These are phyloP conservation scores for Candida buenavistaensis DNA, from an alignment of 1,139 yeast genomes.

Conservation along the genomic window DNA sequence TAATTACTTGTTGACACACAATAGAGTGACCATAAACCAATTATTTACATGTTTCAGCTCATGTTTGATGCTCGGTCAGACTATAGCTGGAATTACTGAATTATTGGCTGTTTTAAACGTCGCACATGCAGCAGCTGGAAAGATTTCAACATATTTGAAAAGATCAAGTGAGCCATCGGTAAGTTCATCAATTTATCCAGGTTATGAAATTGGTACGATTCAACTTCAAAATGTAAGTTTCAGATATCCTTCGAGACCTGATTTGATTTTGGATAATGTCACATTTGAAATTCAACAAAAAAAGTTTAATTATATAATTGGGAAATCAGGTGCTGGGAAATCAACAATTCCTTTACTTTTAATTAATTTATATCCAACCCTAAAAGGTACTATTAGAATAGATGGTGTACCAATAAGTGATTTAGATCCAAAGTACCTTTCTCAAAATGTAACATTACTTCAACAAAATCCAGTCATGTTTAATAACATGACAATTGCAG, in stretches of 20 bases:
- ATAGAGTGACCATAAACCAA: slow-evolving; percentile 53
- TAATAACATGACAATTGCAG: slow-evolving; percentile 54
- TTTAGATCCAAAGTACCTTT: slow-evolving; percentile 53
- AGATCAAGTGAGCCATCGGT: slow-evolving; percentile 2
- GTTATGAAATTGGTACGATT: slow-evolving; percentile 44
- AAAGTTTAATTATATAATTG: slow-evolving; percentile 63
- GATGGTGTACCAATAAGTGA: slow-evolving; percentile 51
- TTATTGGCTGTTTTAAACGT: slow-evolving; percentile 59
- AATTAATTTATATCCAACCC: slow-evolving; percentile 53
- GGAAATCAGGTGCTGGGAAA: slow-evolving; percentile 90
- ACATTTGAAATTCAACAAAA: slow-evolving; percentile 46
- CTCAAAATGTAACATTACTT: slow-evolving; percentile 65
- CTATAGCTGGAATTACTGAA: slow-evolving; percentile 51
- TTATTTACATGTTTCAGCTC: slow-evolving; percentile 84
- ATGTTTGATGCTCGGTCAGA: slow-evolving; percentile 67
- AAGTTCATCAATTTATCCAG: slow-evolving; percentile 21
- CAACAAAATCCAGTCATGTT: slow-evolving; percentile 72
- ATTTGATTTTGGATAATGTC: slow-evolving; percentile 46
- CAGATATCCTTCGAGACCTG: slow-evolving; percentile 58
- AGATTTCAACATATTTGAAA: slow-evolving; percentile 21
- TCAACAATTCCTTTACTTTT: slow-evolving; percentile 73
- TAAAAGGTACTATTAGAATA: slow-evolving; percentile 63
- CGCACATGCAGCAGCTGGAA: slow-evolving; percentile 60
- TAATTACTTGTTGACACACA: slow-evolving; percentile 55
- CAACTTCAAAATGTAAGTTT: slow-evolving; percentile 55